A percentile compares a stretch with the other conserved stretches of the same genome.
These are phyloP conservation scores for Coemansia sp. DNA, from an alignment of 192 early-diverging fungal species.

Conservation along the genomic window DNA sequence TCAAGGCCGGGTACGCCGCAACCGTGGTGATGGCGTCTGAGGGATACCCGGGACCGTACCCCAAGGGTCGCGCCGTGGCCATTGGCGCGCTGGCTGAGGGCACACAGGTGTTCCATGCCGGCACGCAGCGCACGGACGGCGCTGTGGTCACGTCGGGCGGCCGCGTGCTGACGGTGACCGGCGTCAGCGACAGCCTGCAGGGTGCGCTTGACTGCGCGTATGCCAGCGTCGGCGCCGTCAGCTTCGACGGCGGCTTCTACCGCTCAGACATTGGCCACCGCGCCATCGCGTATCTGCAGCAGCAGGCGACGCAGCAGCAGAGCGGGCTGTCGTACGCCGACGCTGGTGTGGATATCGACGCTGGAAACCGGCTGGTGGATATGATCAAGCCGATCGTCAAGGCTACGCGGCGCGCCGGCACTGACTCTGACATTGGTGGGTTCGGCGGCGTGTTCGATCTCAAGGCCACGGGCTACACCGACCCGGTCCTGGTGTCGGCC, in stretches of 20 bases:
- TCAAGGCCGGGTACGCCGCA: slow-evolving; percentile 76
- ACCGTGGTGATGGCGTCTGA: slow-evolving; percentile 91
- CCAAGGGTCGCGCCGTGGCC: slow-evolving; percentile 77
- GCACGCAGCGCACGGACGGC: slow-evolving; percentile 64
- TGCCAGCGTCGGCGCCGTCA: slow-evolving; percentile 59
- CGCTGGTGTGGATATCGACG: slow-evolving; percentile 96
- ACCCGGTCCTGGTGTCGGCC: slow-evolving; percentile 94
- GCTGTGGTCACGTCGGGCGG: slow-evolving; percentile 85
- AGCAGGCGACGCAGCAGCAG: slow-evolving; percentile 25
- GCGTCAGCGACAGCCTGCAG: slow-evolving; percentile 69
- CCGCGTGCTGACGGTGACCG: slow-evolving; percentile 92
- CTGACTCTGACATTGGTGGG: slow-evolving; percentile 96
- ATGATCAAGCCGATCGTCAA: slow-evolving; percentile 94
- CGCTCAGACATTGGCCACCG: slow-evolving; percentile 92
- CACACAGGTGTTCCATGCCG: slow-evolving; percentile 88
- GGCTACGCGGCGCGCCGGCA: slow-evolving; percentile 87
- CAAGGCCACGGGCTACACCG: slow-evolving; percentile 86
- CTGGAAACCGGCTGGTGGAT: slow-evolving; percentile 92
- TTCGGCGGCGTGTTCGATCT: slow-evolving; percentile 99
- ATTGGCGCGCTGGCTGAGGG: slow-evolving; percentile 52
- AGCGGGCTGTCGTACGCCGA: slow-evolving; percentile 88
- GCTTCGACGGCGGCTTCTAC: slow-evolving; percentile 88
- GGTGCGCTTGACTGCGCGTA: slow-evolving; percentile 82
- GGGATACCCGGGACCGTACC: slow-evolving; percentile 89
- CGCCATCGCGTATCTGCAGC: slow-evolving; percentile 55